Evolutionary conservation across 345 rosid species (phyloP).

Genomic region (Jatropha curcas): DNA sequence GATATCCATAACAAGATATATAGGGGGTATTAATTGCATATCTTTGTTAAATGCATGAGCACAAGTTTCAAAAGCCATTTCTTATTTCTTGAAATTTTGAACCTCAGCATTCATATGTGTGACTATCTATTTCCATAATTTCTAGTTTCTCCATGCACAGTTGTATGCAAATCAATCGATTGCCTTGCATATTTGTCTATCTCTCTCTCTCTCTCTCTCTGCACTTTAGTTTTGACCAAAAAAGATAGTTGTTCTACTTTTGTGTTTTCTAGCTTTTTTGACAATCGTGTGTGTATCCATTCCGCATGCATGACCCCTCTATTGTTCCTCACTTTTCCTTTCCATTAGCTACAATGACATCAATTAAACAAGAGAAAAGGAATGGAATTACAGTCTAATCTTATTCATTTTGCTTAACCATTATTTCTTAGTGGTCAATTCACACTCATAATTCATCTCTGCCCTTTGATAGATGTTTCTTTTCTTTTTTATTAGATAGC

Average conservation of each 20-base stretch:
- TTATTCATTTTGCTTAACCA: not conserved
- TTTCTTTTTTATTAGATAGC: too few relatives aligned
- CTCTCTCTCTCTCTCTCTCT: conserved; percentile 22
- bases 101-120: conserved; percentile 8
- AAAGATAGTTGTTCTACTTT: conserved; percentile 26
- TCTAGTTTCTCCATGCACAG: conserved; percentile 45
- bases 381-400: not conserved
- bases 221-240: conserved; percentile 33
- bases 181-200: conserved; percentile 26
- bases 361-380: not conserved
- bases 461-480: too few relatives aligned
- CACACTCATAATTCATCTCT: too few relatives aligned
- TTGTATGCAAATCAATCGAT: conserved; percentile 24
- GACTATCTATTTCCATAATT: not conserved
- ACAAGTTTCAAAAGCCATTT: conserved; percentile 20
- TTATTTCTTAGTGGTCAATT: too few relatives aligned
- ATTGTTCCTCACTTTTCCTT: conserved; percentile 15
- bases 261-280: conserved; percentile 32
- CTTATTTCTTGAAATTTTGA: conserved; percentile 32
- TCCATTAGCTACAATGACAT: not conserved
- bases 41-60: conserved; percentile 36
- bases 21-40: conserved; percentile 17
- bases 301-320: conserved; percentile 28
- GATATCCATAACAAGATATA: conserved; percentile 9
- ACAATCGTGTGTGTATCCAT: conserved; percentile 17